Conservation (phyloP, 345 rosid genomes). For the Gossypium raimondii region DNA sequence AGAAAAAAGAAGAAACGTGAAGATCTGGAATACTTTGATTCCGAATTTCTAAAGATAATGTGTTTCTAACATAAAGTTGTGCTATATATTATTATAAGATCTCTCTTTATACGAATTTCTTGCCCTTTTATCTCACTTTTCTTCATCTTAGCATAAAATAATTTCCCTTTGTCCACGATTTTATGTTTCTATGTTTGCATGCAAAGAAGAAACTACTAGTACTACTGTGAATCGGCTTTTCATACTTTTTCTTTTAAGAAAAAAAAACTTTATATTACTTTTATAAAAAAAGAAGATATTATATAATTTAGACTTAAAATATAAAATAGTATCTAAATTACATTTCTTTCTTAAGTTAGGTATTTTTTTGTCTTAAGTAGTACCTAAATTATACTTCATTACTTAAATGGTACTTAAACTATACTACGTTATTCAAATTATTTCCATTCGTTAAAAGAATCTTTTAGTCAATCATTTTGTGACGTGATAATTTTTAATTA, state of each 20-base stretch:
- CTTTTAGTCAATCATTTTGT: too few relatives aligned
- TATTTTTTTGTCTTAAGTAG: too few relatives aligned
- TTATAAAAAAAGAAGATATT: too few relatives aligned
- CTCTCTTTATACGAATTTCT: not conserved
- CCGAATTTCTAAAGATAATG: not conserved
- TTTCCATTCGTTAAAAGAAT: too few relatives aligned
- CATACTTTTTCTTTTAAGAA: not conserved
- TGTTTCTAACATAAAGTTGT: not conserved
- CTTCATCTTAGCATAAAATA: not conserved
- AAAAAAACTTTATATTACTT: not conserved
- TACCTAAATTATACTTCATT: too few relatives aligned
- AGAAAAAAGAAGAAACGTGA: not conserved
- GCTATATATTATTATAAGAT: not conserved
- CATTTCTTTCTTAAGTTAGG: too few relatives aligned
- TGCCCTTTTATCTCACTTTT: not conserved
- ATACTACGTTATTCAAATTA: too few relatives aligned
- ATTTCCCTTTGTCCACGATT: conserved; percentile 9
- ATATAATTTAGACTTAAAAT: too few relatives aligned
- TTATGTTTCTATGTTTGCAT: not conserved
- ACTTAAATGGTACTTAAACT: too few relatives aligned
- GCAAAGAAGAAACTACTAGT: not conserved
- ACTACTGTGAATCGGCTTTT: not conserved
- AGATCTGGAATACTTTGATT: not conserved
- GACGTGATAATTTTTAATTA: too few relatives aligned
- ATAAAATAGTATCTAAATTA: too few relatives aligned